These are phyloP conservation scores for Globisporangium alternatum DNA, from an alignment of 352 stramenopile species.

Conservation along the genomic window DNA sequence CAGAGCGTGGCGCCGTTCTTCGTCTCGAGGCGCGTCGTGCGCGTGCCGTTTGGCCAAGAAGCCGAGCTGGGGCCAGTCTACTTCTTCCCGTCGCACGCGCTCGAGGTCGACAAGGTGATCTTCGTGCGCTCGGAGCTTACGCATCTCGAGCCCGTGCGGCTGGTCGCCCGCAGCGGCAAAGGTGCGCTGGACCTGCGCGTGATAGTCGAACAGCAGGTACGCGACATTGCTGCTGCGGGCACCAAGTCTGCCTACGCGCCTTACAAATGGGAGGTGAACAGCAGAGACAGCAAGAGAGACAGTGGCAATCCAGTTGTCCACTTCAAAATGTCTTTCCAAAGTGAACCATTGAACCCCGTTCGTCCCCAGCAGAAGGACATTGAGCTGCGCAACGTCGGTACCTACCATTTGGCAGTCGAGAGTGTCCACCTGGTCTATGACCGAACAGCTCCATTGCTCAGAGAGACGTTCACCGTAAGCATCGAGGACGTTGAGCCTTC, in stretches of 20 bases:
- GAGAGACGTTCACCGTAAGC: slow-evolving; percentile 1
- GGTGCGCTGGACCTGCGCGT: slow-evolving; percentile 28
- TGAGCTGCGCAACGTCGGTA: slow-evolving; percentile 12
- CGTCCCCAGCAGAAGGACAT: background rate
- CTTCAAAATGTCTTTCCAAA: slow-evolving; percentile 6
- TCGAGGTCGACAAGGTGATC: slow-evolving; percentile 27
- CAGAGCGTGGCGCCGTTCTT: slow-evolving; percentile 31
- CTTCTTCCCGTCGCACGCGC: slow-evolving; percentile 45
- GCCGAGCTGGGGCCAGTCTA: slow-evolving; percentile 54
- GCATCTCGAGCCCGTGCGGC: slow-evolving; percentile 46
- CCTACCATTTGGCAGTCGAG: background rate
- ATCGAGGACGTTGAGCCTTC: background rate
- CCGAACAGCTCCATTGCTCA: background rate
- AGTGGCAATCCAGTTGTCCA: background rate
- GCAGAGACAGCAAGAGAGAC: background rate
- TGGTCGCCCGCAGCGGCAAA: slow-evolving; percentile 41
- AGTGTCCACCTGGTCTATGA: background rate
- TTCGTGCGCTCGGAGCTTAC: slow-evolving; percentile 68
- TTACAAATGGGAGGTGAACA: background rate
- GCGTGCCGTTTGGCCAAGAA: slow-evolving; percentile 23
- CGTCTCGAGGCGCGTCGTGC: slow-evolving; percentile 25
- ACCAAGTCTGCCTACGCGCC: background rate
- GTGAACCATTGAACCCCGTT: background rate
- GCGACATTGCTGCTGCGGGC: background rate
- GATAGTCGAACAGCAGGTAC: background rate